Evolutionary conservation across 176 grass and related monocot genomes (phyloP), one percentile per base, ranked within the genome.

Genomic region (Hsuehochloa calcarea): DNA sequence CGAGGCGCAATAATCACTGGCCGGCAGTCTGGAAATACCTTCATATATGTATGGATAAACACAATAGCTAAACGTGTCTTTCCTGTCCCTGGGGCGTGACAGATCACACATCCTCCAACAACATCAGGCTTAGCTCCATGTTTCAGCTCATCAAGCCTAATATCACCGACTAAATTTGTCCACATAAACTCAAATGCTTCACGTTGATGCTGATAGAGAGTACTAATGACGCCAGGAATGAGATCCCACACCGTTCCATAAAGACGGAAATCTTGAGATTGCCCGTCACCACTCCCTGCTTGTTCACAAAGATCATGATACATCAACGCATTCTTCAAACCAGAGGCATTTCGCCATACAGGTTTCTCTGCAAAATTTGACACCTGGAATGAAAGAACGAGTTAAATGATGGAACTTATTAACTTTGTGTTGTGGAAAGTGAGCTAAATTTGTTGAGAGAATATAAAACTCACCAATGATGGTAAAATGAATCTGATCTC

Each of bases 111-210:
- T 64, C 96, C 96, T 61, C 96, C 95, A 85, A 93, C 80, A 80
- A 94, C 90, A 72, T 94, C 90, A 84, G 90, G 80, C 51, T 83
- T 79, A 70, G 90, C 86, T 41, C 83, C 81, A 63, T 73, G 83
- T 39, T 87, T 94, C 60, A 94, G n/a, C 84, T 90, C 79, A 85
- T 94, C 82, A 65, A 93, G 90, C 61, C 90, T 84, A 79, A 97
- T 89, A 60, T 84, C 88, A 37, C 95, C 95, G 2, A 91, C 92
- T 54, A 94, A 59, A 80, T 94, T 97, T 88, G 89, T 91, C 95
- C 92, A 97, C 92, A 97, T 94, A 86, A 97, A 97, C 73, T 97
- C 95, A 75, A 97, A 91, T 84, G 95, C 95, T 89, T 97, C 86
- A 5, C 66, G 73, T 68, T 97, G 92, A 89, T 97, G 95, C 68